Percentiles rank a stretch among this genome's conserved stretches.
phyloP scores from a whole-genome alignment of 306 rosid species.

The Bauhinia variegata region DNA sequence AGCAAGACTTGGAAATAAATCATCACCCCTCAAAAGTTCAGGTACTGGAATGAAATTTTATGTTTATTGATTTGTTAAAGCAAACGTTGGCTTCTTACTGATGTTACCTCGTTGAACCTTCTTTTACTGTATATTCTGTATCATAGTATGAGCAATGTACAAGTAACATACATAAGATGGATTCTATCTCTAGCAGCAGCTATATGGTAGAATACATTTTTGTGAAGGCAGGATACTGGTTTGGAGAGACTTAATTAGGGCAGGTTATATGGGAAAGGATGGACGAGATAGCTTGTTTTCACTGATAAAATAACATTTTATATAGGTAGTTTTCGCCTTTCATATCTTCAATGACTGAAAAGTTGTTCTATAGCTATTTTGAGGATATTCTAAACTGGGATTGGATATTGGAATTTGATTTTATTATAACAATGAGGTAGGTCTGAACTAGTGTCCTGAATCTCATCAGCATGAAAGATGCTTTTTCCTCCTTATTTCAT shows the following conservation, averaged over 20 bases:
- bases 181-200: background rate
- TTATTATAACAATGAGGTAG: background rate
- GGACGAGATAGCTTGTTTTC: no score
- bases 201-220: background rate
- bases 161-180: background rate
- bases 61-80: background rate
- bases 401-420: no score
- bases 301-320: no score
- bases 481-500: background rate
- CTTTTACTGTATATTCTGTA: background rate
- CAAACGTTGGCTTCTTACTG: conserved; percentile 20
- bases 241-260: background rate
- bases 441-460: background rate
- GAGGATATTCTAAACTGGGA: no score
- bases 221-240: conserved; percentile 3
- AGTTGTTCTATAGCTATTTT: background rate
- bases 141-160: background rate
- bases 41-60: conserved; percentile 45
- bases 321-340: background rate
- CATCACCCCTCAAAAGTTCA: conserved; percentile 44
- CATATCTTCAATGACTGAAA: background rate
- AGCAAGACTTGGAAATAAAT: conserved; percentile 53
- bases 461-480: background rate
- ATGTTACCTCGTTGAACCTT: conserved; percentile 10
- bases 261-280: no score